Percentiles rank a stretch among this genome's conserved stretches.
phyloP scores from a whole-genome alignment of 805 yeast species.

The Tetrapisispora pingtungensis region DNA sequence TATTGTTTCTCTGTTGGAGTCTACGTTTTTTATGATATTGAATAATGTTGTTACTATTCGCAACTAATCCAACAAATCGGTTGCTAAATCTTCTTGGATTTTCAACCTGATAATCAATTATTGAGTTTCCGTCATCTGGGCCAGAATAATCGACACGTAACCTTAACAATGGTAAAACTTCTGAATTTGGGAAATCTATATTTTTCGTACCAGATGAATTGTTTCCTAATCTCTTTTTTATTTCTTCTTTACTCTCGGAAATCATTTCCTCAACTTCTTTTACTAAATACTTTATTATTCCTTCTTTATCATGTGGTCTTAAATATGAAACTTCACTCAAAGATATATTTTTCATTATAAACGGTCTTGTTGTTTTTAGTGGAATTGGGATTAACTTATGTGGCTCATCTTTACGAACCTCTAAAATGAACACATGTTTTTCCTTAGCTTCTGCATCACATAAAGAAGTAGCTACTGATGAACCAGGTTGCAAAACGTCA shows the following conservation, averaged over 20 bases:
- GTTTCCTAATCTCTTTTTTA: constrained; percentile 27
- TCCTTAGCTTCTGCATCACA: constrained; percentile 73
- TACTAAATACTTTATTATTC: constrained; percentile 50
- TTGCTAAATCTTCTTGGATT: constrained; percentile 84
- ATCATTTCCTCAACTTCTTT: constrained; percentile 61
- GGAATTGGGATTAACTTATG: constrained; percentile 38
- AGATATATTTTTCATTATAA: constrained; percentile 57
- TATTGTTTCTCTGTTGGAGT: constrained; percentile 7
- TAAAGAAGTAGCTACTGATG: constrained; percentile 85
- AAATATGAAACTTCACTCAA: constrained; percentile 44
- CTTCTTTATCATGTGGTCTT: constrained; percentile 50
- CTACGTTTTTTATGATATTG: constrained; percentile 49
- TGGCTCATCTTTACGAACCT: constrained; percentile 49
- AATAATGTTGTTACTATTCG: constrained; percentile 81
- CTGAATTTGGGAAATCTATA: constrained; percentile 20
- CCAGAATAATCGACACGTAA: constrained; percentile 82
- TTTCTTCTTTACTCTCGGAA: constrained; percentile 42
- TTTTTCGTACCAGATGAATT: constrained; percentile 4
- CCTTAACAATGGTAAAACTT: constrained; percentile 76
- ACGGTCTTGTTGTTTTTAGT: constrained; percentile 64
- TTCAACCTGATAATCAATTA: constrained; percentile 72
- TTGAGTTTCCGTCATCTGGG: constrained; percentile 11
- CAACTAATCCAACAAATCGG: constrained; percentile 81
- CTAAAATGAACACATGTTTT: constrained; percentile 66
- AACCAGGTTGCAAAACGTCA: constrained; percentile 82